phyloP scores from a whole-genome alignment of 176 grass and related monocot genomes.

The Aegilops longissima region DNA sequence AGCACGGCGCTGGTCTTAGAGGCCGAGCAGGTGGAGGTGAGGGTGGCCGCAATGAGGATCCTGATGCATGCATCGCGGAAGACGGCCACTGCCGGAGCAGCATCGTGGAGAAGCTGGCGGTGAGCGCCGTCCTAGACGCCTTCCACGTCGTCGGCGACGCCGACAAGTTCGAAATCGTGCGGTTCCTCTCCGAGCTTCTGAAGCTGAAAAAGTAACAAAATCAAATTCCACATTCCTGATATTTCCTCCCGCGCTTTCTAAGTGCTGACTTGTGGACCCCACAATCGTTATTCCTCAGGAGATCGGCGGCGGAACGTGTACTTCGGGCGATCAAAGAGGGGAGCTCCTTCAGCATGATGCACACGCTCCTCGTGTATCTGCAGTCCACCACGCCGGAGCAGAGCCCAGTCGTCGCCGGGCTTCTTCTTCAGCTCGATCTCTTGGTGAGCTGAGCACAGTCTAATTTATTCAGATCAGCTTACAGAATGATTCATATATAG shows the following conservation, averaged over 20 bases:
- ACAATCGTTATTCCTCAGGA: constrained; percentile 16
- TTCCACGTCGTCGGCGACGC: constrained; percentile 48
- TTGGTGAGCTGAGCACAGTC: constrained; percentile 22
- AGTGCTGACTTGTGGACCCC: neutral
- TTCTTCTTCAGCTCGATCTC: constrained; percentile 78
- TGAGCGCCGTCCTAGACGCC: constrained; percentile 43
- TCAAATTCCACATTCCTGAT: neutral
- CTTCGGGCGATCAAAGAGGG: constrained; percentile 53
- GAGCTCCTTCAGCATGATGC: constrained; percentile 64
- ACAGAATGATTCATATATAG: neutral
- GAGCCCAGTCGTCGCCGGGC: constrained; percentile 48
- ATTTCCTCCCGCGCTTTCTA: neutral
- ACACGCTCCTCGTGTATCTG: constrained; percentile 61
- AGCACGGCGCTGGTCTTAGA: constrained; percentile 41
- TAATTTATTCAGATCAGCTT: neutral
- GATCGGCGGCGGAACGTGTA: constrained; percentile 41
- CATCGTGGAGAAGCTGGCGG: constrained; percentile 43
- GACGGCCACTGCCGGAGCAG: constrained; percentile 56
- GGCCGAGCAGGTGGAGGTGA: constrained; percentile 40
- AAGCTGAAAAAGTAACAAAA: constrained; percentile 51
- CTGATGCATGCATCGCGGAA: constrained; percentile 46
- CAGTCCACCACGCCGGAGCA: constrained; percentile 52
- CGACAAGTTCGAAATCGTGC: constrained; percentile 58
- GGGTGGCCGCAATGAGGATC: constrained; percentile 45
- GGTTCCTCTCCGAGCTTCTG: constrained; percentile 51